Evolutionary conservation across 495 filamentous ascomycete genomes (phyloP), one percentile per base, ranked within the genome.

Genomic region (Cercophora sp.): DNA sequence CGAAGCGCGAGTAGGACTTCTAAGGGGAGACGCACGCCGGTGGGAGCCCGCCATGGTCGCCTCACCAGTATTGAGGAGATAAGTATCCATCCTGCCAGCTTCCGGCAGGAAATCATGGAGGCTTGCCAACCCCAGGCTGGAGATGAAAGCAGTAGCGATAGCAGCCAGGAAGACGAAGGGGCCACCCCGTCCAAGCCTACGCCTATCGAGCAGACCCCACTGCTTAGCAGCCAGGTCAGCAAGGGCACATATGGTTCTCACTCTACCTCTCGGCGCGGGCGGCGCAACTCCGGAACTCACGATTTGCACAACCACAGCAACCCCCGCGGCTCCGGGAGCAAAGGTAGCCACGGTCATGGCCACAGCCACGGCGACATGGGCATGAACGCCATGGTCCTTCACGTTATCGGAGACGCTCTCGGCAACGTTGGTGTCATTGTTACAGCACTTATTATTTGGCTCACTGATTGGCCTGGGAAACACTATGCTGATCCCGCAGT

Each of bases 341-440:
- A 79, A 35, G 78, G 82, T 9, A 79, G 84, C 54, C 78, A 79
- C 34, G 78, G 82, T 9, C 80, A 85, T 56, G 79, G 83, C 22
- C 89, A 94, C 69, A 84, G 72, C 15, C 91, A 96, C 62, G 79
- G 71, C 26, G 93, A 97, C 60, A 87, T 97, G 66, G 96, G 96
- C 70, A 97, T 98, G 93, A 88, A 89, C 23, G 93, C 92, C 58
- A 92, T 98, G 69, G 85, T 98, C 68, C 80, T 98, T 5, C 93
- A 98, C 62, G 93, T 98, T 27, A 79, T 96, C 69, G 93, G 93
- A 16, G 93, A 99, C 69, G 93, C 93, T 0, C 82, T 99, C 6
- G 94, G 94, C 53, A 99, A 99, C 58, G 83, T 99, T 46, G 93
- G 94, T 55, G 93, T 99, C 47, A 99, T 99, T 42, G 76, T 74